phyloP scores from a whole-genome alignment of 228 moss, liverwort and hornwort genomes.

The Sphagnum magellanicum region DNA sequence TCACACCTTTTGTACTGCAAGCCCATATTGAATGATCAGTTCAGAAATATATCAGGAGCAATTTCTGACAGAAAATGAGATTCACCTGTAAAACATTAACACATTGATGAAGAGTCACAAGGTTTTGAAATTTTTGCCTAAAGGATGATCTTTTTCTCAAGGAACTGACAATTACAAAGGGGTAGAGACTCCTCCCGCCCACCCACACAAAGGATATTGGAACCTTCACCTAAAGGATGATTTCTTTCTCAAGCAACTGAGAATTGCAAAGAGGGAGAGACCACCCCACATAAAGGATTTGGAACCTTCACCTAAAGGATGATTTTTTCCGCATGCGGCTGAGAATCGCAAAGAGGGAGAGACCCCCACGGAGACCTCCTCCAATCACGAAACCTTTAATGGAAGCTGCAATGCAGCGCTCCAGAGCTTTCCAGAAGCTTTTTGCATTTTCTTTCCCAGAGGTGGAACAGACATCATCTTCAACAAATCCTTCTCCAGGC shows the following conservation, averaged over 20 bases:
- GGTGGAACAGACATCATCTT: conserved; percentile 32
- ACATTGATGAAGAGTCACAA: no score
- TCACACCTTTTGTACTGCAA: conserved; percentile 29
- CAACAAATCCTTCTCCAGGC: not conserved
- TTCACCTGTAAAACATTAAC: no score
- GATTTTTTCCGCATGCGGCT: conserved; percentile 29
- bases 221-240: not conserved
- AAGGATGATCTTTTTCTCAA: conserved; percentile 28
- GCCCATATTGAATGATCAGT: not conserved
- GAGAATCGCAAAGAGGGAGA: conserved; percentile 66
- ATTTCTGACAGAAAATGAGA: no score
- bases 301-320: not conserved
- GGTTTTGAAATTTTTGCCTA: conserved; percentile 19
- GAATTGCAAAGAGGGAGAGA: conserved; percentile 60
- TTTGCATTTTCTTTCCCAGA: conserved; percentile 44
- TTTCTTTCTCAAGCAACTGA: conserved; percentile 38
- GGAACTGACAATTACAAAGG: no score
- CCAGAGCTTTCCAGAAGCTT: conserved; percentile 47
- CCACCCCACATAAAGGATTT: conserved; percentile 32
- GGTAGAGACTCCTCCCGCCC: no score
- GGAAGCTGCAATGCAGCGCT: conserved; percentile 80
- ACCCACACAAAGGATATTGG: no score
- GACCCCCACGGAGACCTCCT: conserved; percentile 80
- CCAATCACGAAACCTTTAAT: conserved; percentile 87
- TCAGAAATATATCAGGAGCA: no score